Base-by-base conservation (phyloP, 116 monocot species). In the Zostera marina region DNA sequence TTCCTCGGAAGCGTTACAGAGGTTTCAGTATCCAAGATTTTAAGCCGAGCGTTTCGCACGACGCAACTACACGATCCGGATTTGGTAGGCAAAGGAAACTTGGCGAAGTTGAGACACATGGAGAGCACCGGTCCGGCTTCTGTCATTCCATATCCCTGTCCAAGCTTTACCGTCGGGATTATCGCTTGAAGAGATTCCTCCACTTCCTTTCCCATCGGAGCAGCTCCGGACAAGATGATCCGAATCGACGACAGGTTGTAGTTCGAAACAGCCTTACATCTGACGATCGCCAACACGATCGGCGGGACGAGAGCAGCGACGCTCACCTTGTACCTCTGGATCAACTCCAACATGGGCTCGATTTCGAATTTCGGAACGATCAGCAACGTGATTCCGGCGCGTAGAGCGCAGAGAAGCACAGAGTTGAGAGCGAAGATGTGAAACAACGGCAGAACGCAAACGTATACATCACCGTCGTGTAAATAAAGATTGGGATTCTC, bases 71-170 rank as follows among this genome's bases (percentile, higher is more conserved):
- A 45, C 5, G 44, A 14, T 45, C 44, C 86, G 0, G 80, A 69
- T 61, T 92, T 92, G 20, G 72, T 73, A 7, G 54, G 52, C 0
- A 68, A 46, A 1, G 91, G 83, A 9, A 67, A 19, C 74, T 86
- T 92, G 0, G 91, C 91, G 13, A 92, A 85, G 0, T 72, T 77
- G 11, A 80, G 76, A 59, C 86, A 92, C 91, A 92, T 86, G 10
- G 91, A 77, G 3, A 92, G 68, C 51, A 92, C 91, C 2, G 91
- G 86, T 4, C 86, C 44, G 10, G 44, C 44, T 45, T 45, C 44
- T 11, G 44, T 45, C 44, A 45, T 10, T 5, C 44, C 91, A 21
- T 92, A 45, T 45, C 44, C 44, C 10, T 45, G 44, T 45, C 44
- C 32, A 32, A 32, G 32, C 32, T 32, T 32, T 32, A 5, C 32